A percentile compares a stretch with the other conserved stretches of the same genome.
These are phyloP conservation scores for Epichloe amarillans DNA, from an alignment of 2,329 filamentous ascomycete species.

Conservation along the genomic window DNA sequence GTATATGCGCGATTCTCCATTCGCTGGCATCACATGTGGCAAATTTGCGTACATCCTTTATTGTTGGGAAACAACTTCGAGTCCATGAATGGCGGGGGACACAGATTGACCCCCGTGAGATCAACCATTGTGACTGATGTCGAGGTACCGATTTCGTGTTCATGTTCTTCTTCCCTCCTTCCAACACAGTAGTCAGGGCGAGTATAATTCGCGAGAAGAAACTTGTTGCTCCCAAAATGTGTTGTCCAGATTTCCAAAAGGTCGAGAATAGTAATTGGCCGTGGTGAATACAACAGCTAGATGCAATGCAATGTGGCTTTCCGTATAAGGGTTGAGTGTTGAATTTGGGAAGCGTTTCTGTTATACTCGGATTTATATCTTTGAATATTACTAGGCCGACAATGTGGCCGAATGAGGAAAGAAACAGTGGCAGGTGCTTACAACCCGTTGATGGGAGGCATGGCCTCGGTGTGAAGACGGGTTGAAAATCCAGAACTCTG, in stretches of 20 bases:
- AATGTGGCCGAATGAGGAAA: neutral
- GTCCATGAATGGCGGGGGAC: constrained; percentile 58
- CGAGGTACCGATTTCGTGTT: neutral
- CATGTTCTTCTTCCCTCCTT: neutral
- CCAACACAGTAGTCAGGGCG: neutral
- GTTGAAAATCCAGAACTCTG: neutral
- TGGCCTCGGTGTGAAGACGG: neutral
- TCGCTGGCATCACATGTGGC: constrained; percentile 3
- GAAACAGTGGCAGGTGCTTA: neutral
- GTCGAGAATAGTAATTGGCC: neutral
- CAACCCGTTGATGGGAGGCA: neutral
- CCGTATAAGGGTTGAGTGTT: neutral
- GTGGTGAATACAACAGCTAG: neutral
- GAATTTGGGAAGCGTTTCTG: neutral
- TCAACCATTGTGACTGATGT: constrained; percentile 15
- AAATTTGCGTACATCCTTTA: constrained; percentile 46
- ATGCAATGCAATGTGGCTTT: neutral
- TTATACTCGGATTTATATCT: neutral
- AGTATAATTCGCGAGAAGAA: neutral
- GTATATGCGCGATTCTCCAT: neutral
- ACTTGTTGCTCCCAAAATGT: neutral
- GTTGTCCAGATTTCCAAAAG: neutral
- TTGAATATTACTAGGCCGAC: neutral
- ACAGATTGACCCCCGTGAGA: constrained; percentile 33
- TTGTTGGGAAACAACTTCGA: constrained; percentile 41